Conservation (phyloP, 352 stramenopile genomes). For the Globisporangium paroecandrum region DNA sequence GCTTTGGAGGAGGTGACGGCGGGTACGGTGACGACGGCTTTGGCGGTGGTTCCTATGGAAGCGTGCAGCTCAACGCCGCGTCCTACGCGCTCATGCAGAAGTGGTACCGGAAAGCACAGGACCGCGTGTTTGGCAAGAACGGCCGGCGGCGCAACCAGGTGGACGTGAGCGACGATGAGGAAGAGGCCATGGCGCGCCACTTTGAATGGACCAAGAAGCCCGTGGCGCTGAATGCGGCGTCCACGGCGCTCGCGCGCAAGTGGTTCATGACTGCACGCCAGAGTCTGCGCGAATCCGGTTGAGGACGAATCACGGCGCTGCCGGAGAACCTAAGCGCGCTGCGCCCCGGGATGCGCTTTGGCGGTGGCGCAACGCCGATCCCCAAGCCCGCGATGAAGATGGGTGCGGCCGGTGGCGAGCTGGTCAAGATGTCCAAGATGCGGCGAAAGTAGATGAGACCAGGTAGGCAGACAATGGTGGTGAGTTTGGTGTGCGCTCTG, state of each 20-base stretch:
- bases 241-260: constrained; percentile 76
- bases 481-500: neutral
- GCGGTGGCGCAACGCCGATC: constrained; percentile 52
- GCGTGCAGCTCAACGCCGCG: constrained; percentile 75
- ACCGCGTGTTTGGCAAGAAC: constrained; percentile 81
- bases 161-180: constrained; percentile 87
- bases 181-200: constrained; percentile 60
- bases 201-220: constrained; percentile 81
- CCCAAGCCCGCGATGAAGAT: constrained; percentile 74
- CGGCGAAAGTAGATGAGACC: constrained; percentile 41
- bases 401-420: constrained; percentile 49
- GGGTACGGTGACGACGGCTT: constrained; percentile 11
- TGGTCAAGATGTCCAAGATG: constrained; percentile 58
- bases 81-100: constrained; percentile 89
- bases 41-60: constrained; percentile 39
- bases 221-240: constrained; percentile 66
- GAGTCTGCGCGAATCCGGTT: constrained; percentile 47
- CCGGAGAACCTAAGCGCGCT: constrained; percentile 41
- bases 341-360: constrained; percentile 24
- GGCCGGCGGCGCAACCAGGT: constrained; percentile 54
- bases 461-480: neutral
- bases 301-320: constrained; percentile 36
- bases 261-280: constrained; percentile 74
- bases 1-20: constrained; percentile 21
- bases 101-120: constrained; percentile 90